Evolutionary conservation across 1,284 basidiomycete genomes (phyloP).

Genomic region (Ganoderma lingzhi): DNA sequence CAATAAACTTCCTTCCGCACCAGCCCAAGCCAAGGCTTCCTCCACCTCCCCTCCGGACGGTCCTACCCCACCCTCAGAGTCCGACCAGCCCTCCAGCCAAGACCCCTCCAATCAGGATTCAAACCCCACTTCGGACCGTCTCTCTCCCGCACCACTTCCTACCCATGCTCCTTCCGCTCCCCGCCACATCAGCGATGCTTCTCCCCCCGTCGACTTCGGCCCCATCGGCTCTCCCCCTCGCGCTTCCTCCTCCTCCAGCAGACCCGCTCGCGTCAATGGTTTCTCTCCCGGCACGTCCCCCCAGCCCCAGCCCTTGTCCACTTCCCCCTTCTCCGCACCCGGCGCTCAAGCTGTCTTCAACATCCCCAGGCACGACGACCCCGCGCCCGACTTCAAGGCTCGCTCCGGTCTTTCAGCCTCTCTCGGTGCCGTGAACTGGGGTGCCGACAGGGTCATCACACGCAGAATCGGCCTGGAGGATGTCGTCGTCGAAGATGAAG

Average conservation of each 20-base stretch:
- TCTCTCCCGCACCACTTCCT: slow-evolving; percentile 53
- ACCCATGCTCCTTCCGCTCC: slow-evolving; percentile 57
- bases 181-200: slow-evolving; percentile 44
- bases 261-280: slow-evolving; percentile 47
- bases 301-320: slow-evolving; percentile 50
- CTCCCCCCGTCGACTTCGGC: slow-evolving; percentile 64
- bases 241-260: slow-evolving; percentile 48
- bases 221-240: slow-evolving; percentile 80
- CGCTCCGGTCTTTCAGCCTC: slow-evolving; percentile 54
- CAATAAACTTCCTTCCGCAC: slow-evolving; percentile 55
- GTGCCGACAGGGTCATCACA: slow-evolving; percentile 35
- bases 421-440: slow-evolving; percentile 51
- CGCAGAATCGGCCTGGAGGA: slow-evolving; percentile 40
- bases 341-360: slow-evolving; percentile 65
- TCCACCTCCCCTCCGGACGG: slow-evolving; percentile 18
- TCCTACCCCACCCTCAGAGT: slow-evolving; percentile 8
- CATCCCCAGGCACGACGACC: slow-evolving; percentile 47
- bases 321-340: slow-evolving; percentile 76
- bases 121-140: slow-evolving; percentile 16
- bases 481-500: slow-evolving; percentile 72
- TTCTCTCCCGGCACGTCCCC: slow-evolving; percentile 63
- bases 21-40: slow-evolving; percentile 50
- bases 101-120: slow-evolving; percentile 23
- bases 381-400: slow-evolving; percentile 44
- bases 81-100: slow-evolving; percentile 21